A percentile compares a stretch with the other conserved stretches of the same genome.
phyloP scores from a whole-genome alignment of 352 stramenopile species.

The Phytophthora sojae region DNA sequence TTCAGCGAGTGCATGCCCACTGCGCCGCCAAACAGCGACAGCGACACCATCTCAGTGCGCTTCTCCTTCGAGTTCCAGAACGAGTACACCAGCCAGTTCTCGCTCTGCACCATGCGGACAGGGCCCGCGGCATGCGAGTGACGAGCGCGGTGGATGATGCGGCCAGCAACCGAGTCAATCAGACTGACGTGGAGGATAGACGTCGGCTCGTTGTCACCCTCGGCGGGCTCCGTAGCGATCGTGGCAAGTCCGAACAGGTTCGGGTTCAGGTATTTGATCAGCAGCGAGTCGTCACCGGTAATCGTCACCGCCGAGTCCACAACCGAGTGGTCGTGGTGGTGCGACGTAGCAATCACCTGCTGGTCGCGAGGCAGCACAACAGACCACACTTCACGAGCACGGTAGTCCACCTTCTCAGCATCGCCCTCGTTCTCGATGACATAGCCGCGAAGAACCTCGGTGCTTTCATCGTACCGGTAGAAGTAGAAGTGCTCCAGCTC shows the following conservation, averaged over 20 bases:
- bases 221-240: conserved; percentile 57
- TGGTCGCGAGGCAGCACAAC: conserved; percentile 73
- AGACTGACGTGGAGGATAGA: conserved; percentile 90
- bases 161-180: conserved; percentile 95
- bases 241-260: conserved; percentile 95
- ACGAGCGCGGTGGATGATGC: conserved; percentile 92
- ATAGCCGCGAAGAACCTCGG: conserved; percentile 66
- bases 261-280: conserved; percentile 99
- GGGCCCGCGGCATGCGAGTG: conserved; percentile 80
- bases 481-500: conserved; percentile 85
- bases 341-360: conserved; percentile 60
- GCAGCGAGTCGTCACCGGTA: conserved; percentile 95
- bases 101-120: conserved; percentile 85
- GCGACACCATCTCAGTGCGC: conserved; percentile 81
- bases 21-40: conserved; percentile 96
- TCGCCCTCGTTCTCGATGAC: conserved; percentile 49
- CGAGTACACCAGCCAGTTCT: conserved; percentile 98
- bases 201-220: conserved; percentile 42
- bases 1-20: conserved; percentile 96
- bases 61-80: conserved; percentile 95
- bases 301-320: conserved; percentile 85
- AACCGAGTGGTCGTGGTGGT: conserved; percentile 66
- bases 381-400: conserved; percentile 68
- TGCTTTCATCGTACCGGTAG: conserved; percentile 65
- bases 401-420: conserved; percentile 36